Evolutionary conservation across 306 rosid genomes (phyloP).

Genomic region (Castanopsis chinensis): DNA sequence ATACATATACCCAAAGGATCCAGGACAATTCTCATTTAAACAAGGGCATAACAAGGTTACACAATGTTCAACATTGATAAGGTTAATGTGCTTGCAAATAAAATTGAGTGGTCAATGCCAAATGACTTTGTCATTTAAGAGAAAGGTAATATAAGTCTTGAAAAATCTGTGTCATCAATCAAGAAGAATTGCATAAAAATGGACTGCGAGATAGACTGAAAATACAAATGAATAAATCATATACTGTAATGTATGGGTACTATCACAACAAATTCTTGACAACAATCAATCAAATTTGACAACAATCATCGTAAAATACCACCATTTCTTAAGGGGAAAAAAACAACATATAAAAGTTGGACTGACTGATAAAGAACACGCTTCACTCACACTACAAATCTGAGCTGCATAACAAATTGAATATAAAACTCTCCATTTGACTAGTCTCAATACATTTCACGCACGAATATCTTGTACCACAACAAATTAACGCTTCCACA

Average conservation of each 20-base stretch:
- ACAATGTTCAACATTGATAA: no score
- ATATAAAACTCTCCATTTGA: neutral
- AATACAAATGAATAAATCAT: neutral
- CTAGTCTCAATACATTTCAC: neutral
- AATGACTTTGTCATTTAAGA: no score
- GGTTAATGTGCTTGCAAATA: no score
- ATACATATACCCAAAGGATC: no score
- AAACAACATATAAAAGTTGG: neutral
- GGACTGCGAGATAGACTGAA: neutral
- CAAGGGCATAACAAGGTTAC: no score
- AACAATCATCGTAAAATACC: neutral
- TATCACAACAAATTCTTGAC: neutral
- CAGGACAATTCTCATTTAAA: no score
- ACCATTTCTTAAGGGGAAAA: neutral
- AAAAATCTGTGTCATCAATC: neutral
- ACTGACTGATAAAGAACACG: neutral
- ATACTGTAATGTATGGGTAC: neutral
- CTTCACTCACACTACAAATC: neutral
- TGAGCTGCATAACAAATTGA: neutral
- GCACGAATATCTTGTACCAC: neutral
- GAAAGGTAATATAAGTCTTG: neutral
- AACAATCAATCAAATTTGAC: neutral
- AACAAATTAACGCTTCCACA: neutral
- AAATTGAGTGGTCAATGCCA: no score
- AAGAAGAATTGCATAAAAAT: neutral